A percentile compares a stretch with the other conserved stretches of the same genome.
Evolutionary conservation across 805 yeast species (phyloP).

Genomic region (Saccharomycopsis guyanensis): DNA sequence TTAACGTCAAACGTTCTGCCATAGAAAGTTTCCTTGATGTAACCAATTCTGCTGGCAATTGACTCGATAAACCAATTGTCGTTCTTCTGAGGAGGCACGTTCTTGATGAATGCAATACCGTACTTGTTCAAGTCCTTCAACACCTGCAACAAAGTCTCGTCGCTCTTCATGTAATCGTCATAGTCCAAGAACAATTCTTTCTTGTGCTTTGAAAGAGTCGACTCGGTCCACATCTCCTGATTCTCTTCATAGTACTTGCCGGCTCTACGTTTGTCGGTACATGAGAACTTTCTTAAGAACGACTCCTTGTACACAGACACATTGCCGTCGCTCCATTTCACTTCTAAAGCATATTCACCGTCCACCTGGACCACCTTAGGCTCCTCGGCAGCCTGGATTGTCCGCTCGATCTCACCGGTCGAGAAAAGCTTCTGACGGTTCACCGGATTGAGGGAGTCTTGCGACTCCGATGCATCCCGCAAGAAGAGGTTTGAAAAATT

Average conservation of each 20-base stretch:
- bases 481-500: constrained; percentile 44
- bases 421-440: constrained; percentile 59
- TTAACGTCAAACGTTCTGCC: constrained; percentile 65
- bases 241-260: constrained; percentile 10
- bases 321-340: constrained; percentile 44
- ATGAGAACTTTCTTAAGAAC: constrained; percentile 40
- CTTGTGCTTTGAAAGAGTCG: background rate
- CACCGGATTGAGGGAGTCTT: constrained; percentile 41
- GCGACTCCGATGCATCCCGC: constrained; percentile 52
- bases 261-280: constrained; percentile 27
- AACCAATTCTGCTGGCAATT: constrained; percentile 53
- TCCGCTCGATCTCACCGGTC: constrained; percentile 37
- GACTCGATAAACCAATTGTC: constrained; percentile 31
- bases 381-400: constrained; percentile 29
- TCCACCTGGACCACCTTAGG: background rate
- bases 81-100: constrained; percentile 38
- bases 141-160: constrained; percentile 30
- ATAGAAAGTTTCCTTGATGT: constrained; percentile 62
- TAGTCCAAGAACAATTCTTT: constrained; percentile 26
- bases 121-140: constrained; percentile 41
- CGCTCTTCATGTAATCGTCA: constrained; percentile 34
- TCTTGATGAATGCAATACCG: constrained; percentile 51
- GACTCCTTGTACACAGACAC: constrained; percentile 33
- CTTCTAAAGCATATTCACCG: constrained; percentile 28
- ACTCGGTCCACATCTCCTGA: constrained; percentile 1